Percentiles rank a stretch among this genome's conserved stretches.
Evolutionary conservation across 1,284 basidiomycete genomes (phyloP).

Genomic region (Cryptococcus depauperatus): DNA sequence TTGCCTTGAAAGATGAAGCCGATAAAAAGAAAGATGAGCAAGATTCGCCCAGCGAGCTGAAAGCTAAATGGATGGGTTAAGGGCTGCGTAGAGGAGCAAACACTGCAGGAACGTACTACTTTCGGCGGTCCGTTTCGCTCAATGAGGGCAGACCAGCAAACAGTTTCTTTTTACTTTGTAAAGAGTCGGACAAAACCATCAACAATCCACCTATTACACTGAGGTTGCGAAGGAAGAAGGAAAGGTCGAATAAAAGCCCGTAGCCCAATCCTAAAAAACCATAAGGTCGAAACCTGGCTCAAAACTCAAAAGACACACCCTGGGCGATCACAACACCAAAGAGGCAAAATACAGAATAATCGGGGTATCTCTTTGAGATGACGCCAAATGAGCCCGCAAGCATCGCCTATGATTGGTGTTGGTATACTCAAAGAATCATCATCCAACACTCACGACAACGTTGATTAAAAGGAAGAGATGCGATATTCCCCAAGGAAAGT

Average conservation of each 20-base stretch:
- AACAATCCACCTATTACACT: constrained; percentile 85
- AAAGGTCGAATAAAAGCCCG: constrained; percentile 92
- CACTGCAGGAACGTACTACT: constrained; percentile 67
- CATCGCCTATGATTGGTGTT: constrained; percentile 63
- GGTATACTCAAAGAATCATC: constrained; percentile 1
- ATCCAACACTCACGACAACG: constrained; percentile 64
- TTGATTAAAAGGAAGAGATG: constrained; percentile 89
- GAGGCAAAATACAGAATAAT: constrained; percentile 81
- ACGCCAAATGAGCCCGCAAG: constrained; percentile 75
- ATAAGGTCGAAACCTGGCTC: constrained; percentile 9
- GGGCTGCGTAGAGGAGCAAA: constrained; percentile 1
- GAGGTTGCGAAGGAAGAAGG: constrained; percentile 97
- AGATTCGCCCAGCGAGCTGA: constrained; percentile 90
- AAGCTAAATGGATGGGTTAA: constrained; percentile 52
- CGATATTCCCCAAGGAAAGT: constrained; percentile 90
- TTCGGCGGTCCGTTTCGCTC: constrained; percentile 91
- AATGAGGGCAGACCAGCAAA: constrained; percentile 88
- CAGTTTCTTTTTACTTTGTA: constrained; percentile 73
- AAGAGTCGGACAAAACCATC: constrained; percentile 97
- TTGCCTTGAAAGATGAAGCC: constrained; percentile 92
- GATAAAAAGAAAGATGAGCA: constrained; percentile 98
- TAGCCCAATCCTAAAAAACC: constrained; percentile 62
- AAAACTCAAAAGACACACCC: constrained; percentile 42
- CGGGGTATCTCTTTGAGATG: constrained; percentile 78
- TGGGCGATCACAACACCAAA: constrained; percentile 88